Evolutionary conservation across 495 filamentous ascomycete species (phyloP), one percentile per base, ranked within the genome.

Genomic region (Cladorrhinum samala): DNA sequence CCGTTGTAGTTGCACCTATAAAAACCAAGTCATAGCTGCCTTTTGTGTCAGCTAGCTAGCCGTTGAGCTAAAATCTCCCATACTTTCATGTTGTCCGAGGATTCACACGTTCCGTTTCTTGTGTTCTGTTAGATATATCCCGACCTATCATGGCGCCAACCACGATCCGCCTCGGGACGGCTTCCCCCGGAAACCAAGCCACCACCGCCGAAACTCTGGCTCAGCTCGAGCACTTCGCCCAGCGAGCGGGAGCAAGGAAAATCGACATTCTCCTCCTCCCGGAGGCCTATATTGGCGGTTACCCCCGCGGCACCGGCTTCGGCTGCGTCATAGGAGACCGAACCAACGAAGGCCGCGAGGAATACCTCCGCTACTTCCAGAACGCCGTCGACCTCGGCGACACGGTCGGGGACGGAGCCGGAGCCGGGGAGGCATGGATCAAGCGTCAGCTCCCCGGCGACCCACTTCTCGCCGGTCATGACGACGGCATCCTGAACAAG

Each of bases 271-370:
- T 97, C 16, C 81, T 96, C 39, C 93, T 96, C 59, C 92, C 92
- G 0, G 92, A 97, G 72, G 92, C 92, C 21, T 96, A 89, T 65
- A 77, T 97, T 0, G 92, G 92, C 17, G 92, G 92, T 8, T 97
- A 97, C 61, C 92, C 92, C 13, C 85, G 92, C 19, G 86, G 86
- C n/a, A 84, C 82, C 52, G 72, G 72, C 43, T 96, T 96, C 58
- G 91, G 89, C 11, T 78, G 81, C 24, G 74, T 80, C 0, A 78
- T 96, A 9, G 92, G 92, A 0, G 71, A 73, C 2, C 83, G 92
- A 5, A 74, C 77, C 1, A 69, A 76, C 11, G 75, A 73, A 17
- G 92, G 91, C 2, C 80, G 91, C 3, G 88, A 94, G 7, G 90
- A 94, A 53, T 97, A 87, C 63, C 76, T 91, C 9, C 69, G 76